phyloP scores from a whole-genome alignment of 2,329 filamentous ascomycete species.

The Immersiporthe knoxdaviesiana region DNA sequence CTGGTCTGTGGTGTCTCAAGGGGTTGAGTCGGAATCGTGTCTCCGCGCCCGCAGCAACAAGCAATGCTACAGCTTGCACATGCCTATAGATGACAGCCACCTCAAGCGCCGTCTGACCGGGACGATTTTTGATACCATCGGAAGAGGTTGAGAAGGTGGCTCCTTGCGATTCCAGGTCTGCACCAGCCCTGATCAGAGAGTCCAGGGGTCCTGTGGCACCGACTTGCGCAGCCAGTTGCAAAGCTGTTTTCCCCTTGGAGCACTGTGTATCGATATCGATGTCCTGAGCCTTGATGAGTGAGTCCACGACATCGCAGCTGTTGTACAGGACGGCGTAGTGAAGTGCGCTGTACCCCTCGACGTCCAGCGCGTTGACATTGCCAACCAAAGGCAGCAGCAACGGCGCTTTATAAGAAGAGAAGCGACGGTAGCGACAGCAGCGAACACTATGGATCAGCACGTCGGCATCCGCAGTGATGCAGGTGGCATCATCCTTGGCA shows the following conservation, averaged over 20 bases:
- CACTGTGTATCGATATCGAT: background rate
- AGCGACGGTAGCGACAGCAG: too few relatives aligned
- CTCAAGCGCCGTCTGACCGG: background rate
- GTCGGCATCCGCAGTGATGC: too few relatives aligned
- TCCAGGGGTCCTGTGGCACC: background rate
- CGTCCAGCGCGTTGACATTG: background rate
- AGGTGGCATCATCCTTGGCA: background rate
- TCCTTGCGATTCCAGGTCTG: background rate
- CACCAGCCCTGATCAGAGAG: background rate
- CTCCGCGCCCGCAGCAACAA: background rate
- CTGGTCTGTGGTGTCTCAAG: background rate
- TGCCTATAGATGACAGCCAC: background rate
- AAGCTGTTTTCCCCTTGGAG: background rate
- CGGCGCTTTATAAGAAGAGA: too few relatives aligned
- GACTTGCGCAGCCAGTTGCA: background rate
- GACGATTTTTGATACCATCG: background rate
- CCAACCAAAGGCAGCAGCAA: background rate
- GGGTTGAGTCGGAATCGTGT: background rate
- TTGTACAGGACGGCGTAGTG: background rate
- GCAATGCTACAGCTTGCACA: constrained; percentile 1
- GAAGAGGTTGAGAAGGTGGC: background rate
- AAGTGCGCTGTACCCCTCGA: background rate
- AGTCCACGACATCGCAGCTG: background rate
- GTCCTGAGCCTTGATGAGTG: background rate
- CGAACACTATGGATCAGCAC: too few relatives aligned